Base-by-base conservation (phyloP, 768 basidiomycete species). In the Leccinum barrowsii region DNA sequence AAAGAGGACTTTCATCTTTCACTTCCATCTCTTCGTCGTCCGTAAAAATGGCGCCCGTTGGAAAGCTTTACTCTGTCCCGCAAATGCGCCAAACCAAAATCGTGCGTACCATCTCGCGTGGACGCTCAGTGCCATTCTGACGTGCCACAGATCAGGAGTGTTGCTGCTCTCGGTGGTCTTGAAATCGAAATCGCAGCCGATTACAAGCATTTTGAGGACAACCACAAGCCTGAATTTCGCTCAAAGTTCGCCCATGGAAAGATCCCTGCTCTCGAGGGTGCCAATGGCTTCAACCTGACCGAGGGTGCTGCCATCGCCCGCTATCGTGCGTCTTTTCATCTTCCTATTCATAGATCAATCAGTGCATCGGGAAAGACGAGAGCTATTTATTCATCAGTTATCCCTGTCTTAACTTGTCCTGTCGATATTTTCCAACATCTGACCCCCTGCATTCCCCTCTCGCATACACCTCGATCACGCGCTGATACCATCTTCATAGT, bases 301-400 rank as follows among this genome's bases (percentile, higher is more conserved):
- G 96, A 96, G 79, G 80, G 83, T 56, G 70, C 76, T 55, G 85
- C 93, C 50, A 93, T 98, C 74, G 89, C 92, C 49, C 86, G 85
- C 57, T 94, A 96, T 76, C 66, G 96, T 98, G 76, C 85, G 94
- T 87, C 64, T 21, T 24, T 50, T 52, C 42, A 49, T 55, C 24
- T 19, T 50, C 47, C 50, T 58, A 21, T 28, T 49, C 63, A 24
- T 44, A 52, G 57, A 62, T 64, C 56, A 32, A 50, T 57, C 52
- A 44, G 50, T 30, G 60, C 51, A 62, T 64, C 53, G 21, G 50
- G 61, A 64, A 65, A 51, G 71, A 70, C 61, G 70, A 73, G 44
- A 69, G 10, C 24, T 32, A 52, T 54, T 30, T 52, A 51, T 71
- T 78, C 78, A 76, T 79, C 82, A 86, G 83, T 86, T 85, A 85